Evolutionary conservation across 805 yeast species (phyloP).

Genomic region (Candida odintsovae): DNA sequence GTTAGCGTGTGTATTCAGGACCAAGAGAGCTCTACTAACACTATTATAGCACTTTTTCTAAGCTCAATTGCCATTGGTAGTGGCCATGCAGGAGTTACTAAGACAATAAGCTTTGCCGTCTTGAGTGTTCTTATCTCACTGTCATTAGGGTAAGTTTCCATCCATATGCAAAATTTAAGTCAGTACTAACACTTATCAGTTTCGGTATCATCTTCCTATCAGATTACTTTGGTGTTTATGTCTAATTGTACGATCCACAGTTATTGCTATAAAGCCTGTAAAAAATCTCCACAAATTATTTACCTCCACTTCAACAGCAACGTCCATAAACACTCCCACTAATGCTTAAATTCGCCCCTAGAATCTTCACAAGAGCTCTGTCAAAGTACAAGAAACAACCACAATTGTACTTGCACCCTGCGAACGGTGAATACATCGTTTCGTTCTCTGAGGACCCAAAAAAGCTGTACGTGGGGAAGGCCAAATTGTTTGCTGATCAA

Average conservation of each 20-base stretch:
- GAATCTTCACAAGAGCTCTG: not conserved
- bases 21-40: not conserved
- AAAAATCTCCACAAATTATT: not conserved
- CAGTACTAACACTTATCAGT: constrained; percentile 33
- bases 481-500: not conserved
- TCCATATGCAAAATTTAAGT: constrained; percentile 18
- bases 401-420: constrained; percentile 12
- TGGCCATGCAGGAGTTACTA: not conserved
- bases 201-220: constrained; percentile 36
- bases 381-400: constrained; percentile 3
- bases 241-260: constrained; percentile 15
- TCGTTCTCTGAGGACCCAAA: constrained; percentile 14
- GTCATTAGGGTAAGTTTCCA: constrained; percentile 6
- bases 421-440: not conserved
- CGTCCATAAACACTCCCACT: not conserved
- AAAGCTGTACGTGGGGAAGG: constrained; percentile 5
- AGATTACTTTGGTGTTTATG: constrained; percentile 42
- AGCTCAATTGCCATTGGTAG: not conserved
- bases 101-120: not conserved
- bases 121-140: not conserved
- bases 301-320: not conserved
- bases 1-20: not conserved
- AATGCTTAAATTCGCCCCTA: not conserved
- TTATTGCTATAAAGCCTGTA: not conserved
- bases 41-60: not conserved